Base-by-base conservation (phyloP, 2,329 filamentous ascomycete genomes). In the Diplodia scrobiculata region DNA sequence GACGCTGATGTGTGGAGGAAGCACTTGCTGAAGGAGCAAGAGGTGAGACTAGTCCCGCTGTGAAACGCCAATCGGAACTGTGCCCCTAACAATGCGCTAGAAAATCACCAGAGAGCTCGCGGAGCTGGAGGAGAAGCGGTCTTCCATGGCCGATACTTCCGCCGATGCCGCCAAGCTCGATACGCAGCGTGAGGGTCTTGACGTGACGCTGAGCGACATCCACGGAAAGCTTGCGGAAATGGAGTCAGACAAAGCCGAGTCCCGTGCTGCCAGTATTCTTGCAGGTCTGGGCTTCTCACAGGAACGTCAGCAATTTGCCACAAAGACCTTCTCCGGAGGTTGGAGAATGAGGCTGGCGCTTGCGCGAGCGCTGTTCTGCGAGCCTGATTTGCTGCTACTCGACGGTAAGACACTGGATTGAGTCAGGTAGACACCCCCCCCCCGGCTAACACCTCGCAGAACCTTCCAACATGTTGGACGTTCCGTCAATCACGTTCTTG, bases 401-500 rank as follows among this genome's bases (percentile, higher is more conserved):
- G 95, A 99, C 83, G 81, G 80, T 82, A 41, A 21, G 36, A 36
- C 34, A 25, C 7, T 36, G 34, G 9, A 29, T 21, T 32, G 63
- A 65, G 63, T 65, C 63, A 65, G 19, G 14, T n/a, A 38, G 41
- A 65, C 19, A 48, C 32, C 60, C 27, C 38, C 32, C 60, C 27
- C 38, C 41, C 41, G 7, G 45, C 66, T 63, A 55, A 66, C 66
- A 54, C 53, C 25, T 32, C 41, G 48, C 58, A 82, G 95, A 99
- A 87, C 95, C 95, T 81, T 98, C 94, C 66, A 98, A 98, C 88
- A 98, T 98, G 94, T 92, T 99, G 91, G 95, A 98, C 80, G 95
- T 99, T 67, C 95, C 95, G n/a, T 98, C 95, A 27, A 98, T 99
- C 75, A 96, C 95, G 66, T 99, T 98, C 86, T 86, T 99, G 77